A percentile compares a stretch with the other conserved stretches of the same genome.
Evolutionary conservation across 192 early-diverging fungal species (phyloP).

Genomic region (Coemansia sp.): DNA sequence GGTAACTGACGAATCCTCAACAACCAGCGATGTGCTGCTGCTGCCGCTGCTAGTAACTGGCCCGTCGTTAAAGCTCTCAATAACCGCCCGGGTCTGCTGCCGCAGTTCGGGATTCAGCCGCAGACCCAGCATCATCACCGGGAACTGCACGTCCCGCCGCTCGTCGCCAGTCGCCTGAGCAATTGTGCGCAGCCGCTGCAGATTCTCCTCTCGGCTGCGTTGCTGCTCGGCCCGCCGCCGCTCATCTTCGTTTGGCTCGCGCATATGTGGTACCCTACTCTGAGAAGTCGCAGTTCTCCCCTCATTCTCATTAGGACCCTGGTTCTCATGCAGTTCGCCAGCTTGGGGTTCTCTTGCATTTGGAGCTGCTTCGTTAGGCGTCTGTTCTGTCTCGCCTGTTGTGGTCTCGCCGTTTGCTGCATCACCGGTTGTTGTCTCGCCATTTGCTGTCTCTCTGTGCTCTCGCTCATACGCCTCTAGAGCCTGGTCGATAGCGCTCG

Average conservation of each 20-base stretch:
- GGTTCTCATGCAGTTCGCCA: too few relatives aligned
- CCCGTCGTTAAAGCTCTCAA: background rate
- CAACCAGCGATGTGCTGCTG: constrained; percentile 11
- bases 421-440: background rate
- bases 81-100: constrained; percentile 9
- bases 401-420: background rate
- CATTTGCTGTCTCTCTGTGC: background rate
- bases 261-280: background rate
- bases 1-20: background rate
- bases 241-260: constrained; percentile 11
- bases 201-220: constrained; percentile 29
- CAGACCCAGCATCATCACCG: constrained; percentile 37
- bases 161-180: constrained; percentile 44
- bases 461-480: constrained; percentile 24
- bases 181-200: constrained; percentile 35
- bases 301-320: background rate
- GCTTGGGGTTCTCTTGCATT: too few relatives aligned
- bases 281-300: background rate
- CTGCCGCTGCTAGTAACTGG: constrained; percentile 3
- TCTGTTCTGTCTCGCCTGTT: too few relatives aligned
- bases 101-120: constrained; percentile 32
- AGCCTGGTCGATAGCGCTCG: constrained; percentile 43
- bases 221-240: constrained; percentile 11
- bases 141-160: constrained; percentile 25
- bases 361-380: too few relatives aligned